Evolutionary conservation across 495 filamentous ascomycete genomes (phyloP), one percentile per base, ranked within the genome.

Genomic region (Penicillium psychrofluorescens): DNA sequence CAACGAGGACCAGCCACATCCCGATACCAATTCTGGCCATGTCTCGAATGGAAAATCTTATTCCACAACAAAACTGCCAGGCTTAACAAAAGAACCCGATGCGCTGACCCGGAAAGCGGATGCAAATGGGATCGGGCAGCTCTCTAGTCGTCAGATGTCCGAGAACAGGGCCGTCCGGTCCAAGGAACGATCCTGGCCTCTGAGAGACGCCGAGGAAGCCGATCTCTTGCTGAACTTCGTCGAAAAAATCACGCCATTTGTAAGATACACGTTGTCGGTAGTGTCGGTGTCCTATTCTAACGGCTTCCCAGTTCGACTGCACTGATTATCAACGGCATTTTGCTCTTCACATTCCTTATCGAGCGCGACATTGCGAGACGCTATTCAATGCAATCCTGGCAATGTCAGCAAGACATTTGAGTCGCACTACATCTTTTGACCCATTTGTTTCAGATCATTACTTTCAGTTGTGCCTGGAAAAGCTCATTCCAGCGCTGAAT

Each of bases 341-440:
- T 44, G 67, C 74, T 15, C 59, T 71, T 1, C 54, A 72, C 9
- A 75, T 82, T 2, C 77, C 77, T 1, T 62, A 72, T 39, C 54
- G 66, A 35, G 74, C 78, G 5, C 63, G 65, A 10, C 63, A 46
- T 13, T 76, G 64, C 38, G 67, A 69, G n/a, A 70, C 74, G 28
- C 57, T 83, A 7, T 59, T 79, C 33, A 78, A 79, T 38, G 77
- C 79, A 34, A 76, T 82, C 9, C 68, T 81, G 44, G 76, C 79
- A 8, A 57, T 80, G 22, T 75, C 79, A 2, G 73, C 75, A 2
- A 61, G 74, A 9, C 78, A 83, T 52, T 49, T 79, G 35, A 74
- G 70, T 35, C 65, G 72, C 14, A 75, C 68, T 0, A 56, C 60
- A 15, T 51, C 58, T 9, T 72, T 71, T 35, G 72, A 78, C 40